Evolutionary conservation across 2,329 filamentous ascomycete genomes (phyloP), one percentile per base, ranked within the genome.

Genomic region (Fusarium nurragi): DNA sequence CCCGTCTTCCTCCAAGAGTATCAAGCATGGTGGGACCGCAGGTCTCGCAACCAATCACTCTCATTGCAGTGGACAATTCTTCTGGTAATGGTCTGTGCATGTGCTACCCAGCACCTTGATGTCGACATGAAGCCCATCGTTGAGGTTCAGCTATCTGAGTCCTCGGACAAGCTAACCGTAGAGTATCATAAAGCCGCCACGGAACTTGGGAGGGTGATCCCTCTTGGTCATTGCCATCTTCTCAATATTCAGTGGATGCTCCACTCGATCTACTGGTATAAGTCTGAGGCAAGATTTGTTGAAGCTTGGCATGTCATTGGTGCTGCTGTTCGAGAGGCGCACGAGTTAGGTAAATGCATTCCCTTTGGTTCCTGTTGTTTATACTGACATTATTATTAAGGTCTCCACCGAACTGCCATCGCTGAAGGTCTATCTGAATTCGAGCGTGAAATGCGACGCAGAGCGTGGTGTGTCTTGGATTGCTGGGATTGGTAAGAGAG

Each of bases 231-330:
- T 48, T 74, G 69, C 10, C 73, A 76, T 44, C 32, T 77, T 7
- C 64, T 75, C 10, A 76, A 74, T 26, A 69, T 78, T 3, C 77
- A 78, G 48, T 69, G 70, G 32, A 62, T 77, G 32, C 63, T 78
- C 21, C 75, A 77, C 53, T 77, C 75, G 0, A 75, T 72, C 44
- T 77, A 74, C 41, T 78, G 75, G 75, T 76, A 71, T 58, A 77
- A 76, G 48, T 67, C 73, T 2, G 75, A 77, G 44, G 73, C 71
- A 16, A 71, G 65, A 5, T 77, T 77, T 18, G 67, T 74, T 5
- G 76, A 78, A 40, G 73, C 66, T 18, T 77, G 76, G 77, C 74
- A 77, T 49, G 72, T 75, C 11, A 67, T 78, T 8, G 72, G 70
- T 25, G 54, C 70, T 19, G 75, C 75, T 10, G 71, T 78, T 41